Conservation (phyloP, 495 filamentous ascomycete genomes). For the Penicillium robsamsonii region DNA sequence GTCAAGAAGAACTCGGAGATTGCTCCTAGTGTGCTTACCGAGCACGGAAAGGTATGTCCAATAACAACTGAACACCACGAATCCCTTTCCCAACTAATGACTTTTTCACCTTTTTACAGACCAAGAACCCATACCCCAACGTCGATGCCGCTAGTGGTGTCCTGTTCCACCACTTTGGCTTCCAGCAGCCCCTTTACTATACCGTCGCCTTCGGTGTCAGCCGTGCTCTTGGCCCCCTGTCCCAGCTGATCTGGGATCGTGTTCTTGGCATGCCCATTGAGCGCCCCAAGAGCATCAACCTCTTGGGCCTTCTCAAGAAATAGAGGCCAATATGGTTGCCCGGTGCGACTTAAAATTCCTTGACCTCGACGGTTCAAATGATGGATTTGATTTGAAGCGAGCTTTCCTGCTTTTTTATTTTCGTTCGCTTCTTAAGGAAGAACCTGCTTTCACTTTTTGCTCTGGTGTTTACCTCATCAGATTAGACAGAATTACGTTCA, state of each 20-base stretch:
- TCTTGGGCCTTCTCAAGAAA: slow-evolving; percentile 72
- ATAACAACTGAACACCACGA: neutral
- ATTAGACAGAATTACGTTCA: neutral
- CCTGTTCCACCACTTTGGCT: slow-evolving; percentile 94
- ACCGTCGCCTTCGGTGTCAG: slow-evolving; percentile 96
- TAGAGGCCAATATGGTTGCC: slow-evolving; percentile 18
- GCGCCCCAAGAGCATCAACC: slow-evolving; percentile 93
- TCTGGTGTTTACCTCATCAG: neutral
- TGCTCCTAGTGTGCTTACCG: slow-evolving; percentile 79
- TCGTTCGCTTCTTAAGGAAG: neutral
- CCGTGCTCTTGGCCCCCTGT: slow-evolving; percentile 84
- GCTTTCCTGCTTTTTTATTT: slow-evolving; percentile 3
- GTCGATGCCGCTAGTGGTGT: slow-evolving; percentile 91
- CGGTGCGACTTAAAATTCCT: neutral
- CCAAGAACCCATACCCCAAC: slow-evolving; percentile 97
- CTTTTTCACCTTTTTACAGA: slow-evolving; percentile 43
- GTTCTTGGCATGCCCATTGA: slow-evolving; percentile 96
- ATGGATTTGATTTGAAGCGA: slow-evolving; percentile 13
- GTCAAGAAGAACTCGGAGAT: slow-evolving; percentile 81
- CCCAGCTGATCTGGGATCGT: slow-evolving; percentile 94
- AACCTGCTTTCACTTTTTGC: neutral
- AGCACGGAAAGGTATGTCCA: slow-evolving; percentile 76
- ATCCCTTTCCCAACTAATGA: neutral
- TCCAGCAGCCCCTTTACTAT: slow-evolving; percentile 96
- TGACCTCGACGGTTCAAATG: neutral